Evolutionary conservation across 352 stramenopile species (phyloP).

Genomic region (Poterioochromonas sp.): DNA sequence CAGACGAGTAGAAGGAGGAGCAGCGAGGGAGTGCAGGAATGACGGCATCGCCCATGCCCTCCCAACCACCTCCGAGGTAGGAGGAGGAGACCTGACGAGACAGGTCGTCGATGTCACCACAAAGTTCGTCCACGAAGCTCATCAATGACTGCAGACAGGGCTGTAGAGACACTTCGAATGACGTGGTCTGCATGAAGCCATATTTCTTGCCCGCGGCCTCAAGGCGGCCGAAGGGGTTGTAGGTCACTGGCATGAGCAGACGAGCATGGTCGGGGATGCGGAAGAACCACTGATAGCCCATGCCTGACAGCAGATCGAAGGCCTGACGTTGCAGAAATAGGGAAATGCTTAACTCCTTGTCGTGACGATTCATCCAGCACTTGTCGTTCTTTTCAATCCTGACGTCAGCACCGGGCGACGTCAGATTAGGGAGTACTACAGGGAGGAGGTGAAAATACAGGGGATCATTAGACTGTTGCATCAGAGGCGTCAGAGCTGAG

Average conservation of each 20-base stretch:
- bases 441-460: not conserved
- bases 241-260: not conserved
- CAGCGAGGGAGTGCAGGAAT: too few relatives aligned
- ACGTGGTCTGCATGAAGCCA: not conserved
- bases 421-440: not conserved
- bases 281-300: conserved; percentile 24
- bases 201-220: not conserved
- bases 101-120: not conserved
- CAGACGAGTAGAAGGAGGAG: too few relatives aligned
- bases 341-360: not conserved
- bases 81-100: too few relatives aligned
- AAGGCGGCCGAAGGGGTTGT: not conserved
- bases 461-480: not conserved
- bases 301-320: not conserved
- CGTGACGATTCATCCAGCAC: not conserved
- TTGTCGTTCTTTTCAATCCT: not conserved
- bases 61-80: too few relatives aligned
- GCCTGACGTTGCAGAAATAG: not conserved
- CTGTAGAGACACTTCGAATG: not conserved
- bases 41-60: too few relatives aligned
- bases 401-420: too few relatives aligned
- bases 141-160: not conserved
- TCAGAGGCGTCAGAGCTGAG: not conserved
- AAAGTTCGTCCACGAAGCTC: not conserved
- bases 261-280: not conserved